phyloP scores from a whole-genome alignment of 192 early-diverging fungal genomes.

The Allomyces javanicus region DNA sequence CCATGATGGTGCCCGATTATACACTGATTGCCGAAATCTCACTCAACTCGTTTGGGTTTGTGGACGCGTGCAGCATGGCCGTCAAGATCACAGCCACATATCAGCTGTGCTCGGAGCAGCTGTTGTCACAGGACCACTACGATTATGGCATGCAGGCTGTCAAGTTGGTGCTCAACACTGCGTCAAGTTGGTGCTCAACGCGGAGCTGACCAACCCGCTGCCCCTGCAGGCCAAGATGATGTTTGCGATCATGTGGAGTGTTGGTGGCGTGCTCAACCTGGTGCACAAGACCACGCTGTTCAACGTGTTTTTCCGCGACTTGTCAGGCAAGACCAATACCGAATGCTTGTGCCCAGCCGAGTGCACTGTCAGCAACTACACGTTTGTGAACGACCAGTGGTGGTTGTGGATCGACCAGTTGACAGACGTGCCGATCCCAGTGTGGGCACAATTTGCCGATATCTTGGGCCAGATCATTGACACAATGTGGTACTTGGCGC shows the following conservation, averaged over 20 bases:
- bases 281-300: slow-evolving; percentile 38
- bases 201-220: background rate
- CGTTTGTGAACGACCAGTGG: slow-evolving; percentile 65
- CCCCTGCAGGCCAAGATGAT: background rate
- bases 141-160: slow-evolving; percentile 96
- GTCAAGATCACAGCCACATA: slow-evolving; percentile 94
- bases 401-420: slow-evolving; percentile 68
- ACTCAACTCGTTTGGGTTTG: slow-evolving; percentile 98
- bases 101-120: slow-evolving; percentile 80
- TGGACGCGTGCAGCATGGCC: slow-evolving; percentile 75
- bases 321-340: slow-evolving; percentile 47
- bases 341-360: slow-evolving; percentile 40
- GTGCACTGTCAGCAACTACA: slow-evolving; percentile 79
- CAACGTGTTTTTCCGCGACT: slow-evolving; percentile 58
- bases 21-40: slow-evolving; percentile 98
- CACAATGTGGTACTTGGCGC: slow-evolving; percentile 88
- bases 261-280: background rate
- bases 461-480: slow-evolving; percentile 97
- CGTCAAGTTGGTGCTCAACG: slow-evolving; percentile 20
- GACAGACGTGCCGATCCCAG: slow-evolving; percentile 81
- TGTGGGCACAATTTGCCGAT: slow-evolving; percentile 72
- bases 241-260: background rate
- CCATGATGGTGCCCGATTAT: slow-evolving; percentile 96
- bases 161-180: slow-evolving; percentile 87
- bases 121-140: slow-evolving; percentile 91